Conservation (phyloP, 139 green algal genomes). For the Penium margaritaceum region DNA sequence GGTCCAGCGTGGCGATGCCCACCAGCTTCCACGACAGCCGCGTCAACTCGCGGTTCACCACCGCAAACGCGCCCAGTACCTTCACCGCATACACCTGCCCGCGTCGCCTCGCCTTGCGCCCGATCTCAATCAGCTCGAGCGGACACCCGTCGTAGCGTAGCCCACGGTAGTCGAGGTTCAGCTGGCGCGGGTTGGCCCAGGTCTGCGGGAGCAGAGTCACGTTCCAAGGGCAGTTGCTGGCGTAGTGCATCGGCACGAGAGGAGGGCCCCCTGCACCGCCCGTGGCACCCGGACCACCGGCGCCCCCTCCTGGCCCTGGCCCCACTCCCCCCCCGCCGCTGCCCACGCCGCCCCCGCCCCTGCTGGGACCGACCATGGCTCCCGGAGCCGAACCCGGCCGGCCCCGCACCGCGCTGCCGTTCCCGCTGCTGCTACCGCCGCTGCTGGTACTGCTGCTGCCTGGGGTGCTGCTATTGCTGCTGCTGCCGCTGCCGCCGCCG, state of each 20-base stretch:
- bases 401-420: no score
- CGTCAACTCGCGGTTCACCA: no score
- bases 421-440: no score
- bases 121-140: slow-evolving; percentile 21
- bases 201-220: slow-evolving; percentile 20
- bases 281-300: background rate
- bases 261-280: no score
- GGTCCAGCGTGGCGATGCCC: no score
- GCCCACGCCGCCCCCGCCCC: background rate
- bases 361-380: background rate
- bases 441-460: no score
- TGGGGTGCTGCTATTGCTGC: background rate
- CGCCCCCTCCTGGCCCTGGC: background rate
- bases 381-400: background rate
- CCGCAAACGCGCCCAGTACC: no score
- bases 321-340: background rate
- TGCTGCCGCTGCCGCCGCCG: background rate
- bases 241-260: background rate
- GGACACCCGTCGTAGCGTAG: slow-evolving; percentile 21
- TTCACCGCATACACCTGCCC: no score
- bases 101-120: background rate
- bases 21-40: no score
- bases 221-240: slow-evolving; percentile 15
- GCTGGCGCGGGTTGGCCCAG: slow-evolving; percentile 9
- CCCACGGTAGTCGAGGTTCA: slow-evolving; percentile 18